phyloP scores from a whole-genome alignment of 2,329 filamentous ascomycete genomes.

The Ceratocystiopsis minuta region DNA sequence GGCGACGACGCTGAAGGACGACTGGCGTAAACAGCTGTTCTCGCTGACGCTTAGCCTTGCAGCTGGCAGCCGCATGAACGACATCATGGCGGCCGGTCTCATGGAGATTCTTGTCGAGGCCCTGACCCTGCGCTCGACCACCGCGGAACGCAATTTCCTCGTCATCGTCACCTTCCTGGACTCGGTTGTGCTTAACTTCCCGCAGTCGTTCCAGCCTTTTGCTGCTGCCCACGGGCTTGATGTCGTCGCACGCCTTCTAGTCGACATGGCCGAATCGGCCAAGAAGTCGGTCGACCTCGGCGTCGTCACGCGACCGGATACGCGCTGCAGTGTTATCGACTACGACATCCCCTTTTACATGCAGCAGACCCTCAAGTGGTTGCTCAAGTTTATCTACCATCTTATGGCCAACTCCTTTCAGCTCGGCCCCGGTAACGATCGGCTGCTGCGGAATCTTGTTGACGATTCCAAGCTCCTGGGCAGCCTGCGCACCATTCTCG shows the following conservation, averaged over 20 bases:
- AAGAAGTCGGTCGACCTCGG: conserved; percentile 47
- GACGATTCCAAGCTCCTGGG: conserved; percentile 74
- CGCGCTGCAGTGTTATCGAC: conserved; percentile 69
- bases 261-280: conserved; percentile 57
- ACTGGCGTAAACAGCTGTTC: conserved; percentile 83
- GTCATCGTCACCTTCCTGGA: conserved; percentile 79
- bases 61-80: conserved; percentile 53
- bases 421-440: conserved; percentile 55
- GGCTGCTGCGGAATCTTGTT: conserved; percentile 78
- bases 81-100: conserved; percentile 75
- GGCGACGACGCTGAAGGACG: conserved; percentile 51
- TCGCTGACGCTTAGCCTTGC: conserved; percentile 71
- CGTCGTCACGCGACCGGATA: conserved; percentile 49
- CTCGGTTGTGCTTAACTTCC: conserved; percentile 67
- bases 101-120: conserved; percentile 84
- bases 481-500: conserved; percentile 65
- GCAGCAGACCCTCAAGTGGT: conserved; percentile 81
- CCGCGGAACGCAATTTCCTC: conserved; percentile 69
- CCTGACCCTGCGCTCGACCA: conserved; percentile 60
- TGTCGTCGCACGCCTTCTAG: conserved; percentile 72
- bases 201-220: conserved; percentile 68
- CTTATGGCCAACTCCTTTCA: conserved; percentile 65
- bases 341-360: conserved; percentile 87
- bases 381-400: conserved; percentile 92
- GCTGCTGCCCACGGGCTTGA: conserved; percentile 73